These are phyloP conservation scores for Chloris gayana DNA, from an alignment of 176 grass and related monocot species.

Conservation along the genomic window DNA sequence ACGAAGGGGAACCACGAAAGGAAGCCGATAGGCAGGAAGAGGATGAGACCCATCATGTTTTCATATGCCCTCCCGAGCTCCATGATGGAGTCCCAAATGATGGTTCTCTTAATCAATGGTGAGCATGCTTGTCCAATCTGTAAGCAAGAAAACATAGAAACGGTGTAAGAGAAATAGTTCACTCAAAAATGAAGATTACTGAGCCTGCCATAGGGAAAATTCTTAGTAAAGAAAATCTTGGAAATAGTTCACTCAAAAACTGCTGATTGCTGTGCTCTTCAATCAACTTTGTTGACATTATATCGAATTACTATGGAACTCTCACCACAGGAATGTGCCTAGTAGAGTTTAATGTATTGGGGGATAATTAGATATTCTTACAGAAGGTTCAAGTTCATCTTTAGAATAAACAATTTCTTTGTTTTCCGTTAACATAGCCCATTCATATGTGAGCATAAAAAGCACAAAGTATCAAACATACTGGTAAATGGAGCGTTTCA, in stretches of 20 bases:
- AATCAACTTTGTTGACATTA: neutral
- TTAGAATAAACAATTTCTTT: neutral
- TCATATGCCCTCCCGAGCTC: conserved; percentile 91
- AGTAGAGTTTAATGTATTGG: neutral
- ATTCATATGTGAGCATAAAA: neutral
- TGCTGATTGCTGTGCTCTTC: neutral
- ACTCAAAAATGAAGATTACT: neutral
- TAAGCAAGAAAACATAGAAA: neutral
- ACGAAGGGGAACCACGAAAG: conserved; percentile 98
- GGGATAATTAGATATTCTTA: neutral
- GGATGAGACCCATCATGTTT: conserved; percentile 74
- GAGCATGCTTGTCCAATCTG: conserved; percentile 83
- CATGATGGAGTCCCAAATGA: conserved; percentile 93
- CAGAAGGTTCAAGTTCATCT: neutral
- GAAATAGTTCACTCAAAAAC: neutral
- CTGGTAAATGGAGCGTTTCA: conserved; percentile 21
- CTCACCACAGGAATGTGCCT: neutral
- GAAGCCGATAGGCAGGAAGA: conserved; percentile 82
- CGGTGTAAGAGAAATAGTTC: neutral
- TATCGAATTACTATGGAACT: neutral
- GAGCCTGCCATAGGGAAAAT: neutral
- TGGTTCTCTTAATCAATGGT: conserved; percentile 41
- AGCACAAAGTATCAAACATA: neutral
- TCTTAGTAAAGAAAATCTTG: neutral
- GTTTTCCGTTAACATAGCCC: neutral